Evolutionary conservation across 2,329 filamentous ascomycete genomes (phyloP), one percentile per base, ranked within the genome.

Genomic region (Hymenoscyphus fraxineus): DNA sequence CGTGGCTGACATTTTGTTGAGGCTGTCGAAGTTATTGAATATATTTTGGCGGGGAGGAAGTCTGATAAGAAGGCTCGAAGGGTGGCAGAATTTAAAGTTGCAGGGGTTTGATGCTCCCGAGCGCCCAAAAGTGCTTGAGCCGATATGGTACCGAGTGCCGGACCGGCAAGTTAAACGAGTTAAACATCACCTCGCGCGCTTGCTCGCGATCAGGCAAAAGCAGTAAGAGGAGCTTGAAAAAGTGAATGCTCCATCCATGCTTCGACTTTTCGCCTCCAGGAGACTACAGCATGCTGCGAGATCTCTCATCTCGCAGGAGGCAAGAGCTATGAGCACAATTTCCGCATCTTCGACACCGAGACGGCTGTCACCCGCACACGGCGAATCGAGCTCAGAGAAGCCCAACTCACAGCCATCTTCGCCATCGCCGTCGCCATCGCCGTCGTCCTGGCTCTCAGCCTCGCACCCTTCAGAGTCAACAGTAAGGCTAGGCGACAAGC

Each of bases 1-100:
- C 9, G 64, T 64, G 31, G 68, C 69, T 39, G 69, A 68, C 74
- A 76, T 69, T 47, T 62, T 63, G n/a, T 13, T 39, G 40, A 9
- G 38, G 35, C 47, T 51, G 57, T 57, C 44, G 6, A 51, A 19
- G 15, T 6, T 15, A n/a, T 16, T 57, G 13, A 15, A 35, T 31
- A 38, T n/a, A 40, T n/a, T 41, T 35, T 35, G 1, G 22, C n/a
- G 47, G 58, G 35, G 38, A 60, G 60, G 57, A 39, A 35, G 40
- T 62, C 16, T 27, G 55, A 57, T 54, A 54, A 54, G 47, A 54
- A 32, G 7, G 15, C 22, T 35, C 27, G 27, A 27, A 27, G 27
- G 27, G 27, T 27, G 27, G 27, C 27, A 27, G 27, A 27, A 27
- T 27, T 27, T 27, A 27, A 27, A 27, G 27, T 27, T 27, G 27